These are phyloP conservation scores for Fusarium sp. DNA, from an alignment of 2,329 filamentous ascomycete species.

Conservation along the genomic window DNA sequence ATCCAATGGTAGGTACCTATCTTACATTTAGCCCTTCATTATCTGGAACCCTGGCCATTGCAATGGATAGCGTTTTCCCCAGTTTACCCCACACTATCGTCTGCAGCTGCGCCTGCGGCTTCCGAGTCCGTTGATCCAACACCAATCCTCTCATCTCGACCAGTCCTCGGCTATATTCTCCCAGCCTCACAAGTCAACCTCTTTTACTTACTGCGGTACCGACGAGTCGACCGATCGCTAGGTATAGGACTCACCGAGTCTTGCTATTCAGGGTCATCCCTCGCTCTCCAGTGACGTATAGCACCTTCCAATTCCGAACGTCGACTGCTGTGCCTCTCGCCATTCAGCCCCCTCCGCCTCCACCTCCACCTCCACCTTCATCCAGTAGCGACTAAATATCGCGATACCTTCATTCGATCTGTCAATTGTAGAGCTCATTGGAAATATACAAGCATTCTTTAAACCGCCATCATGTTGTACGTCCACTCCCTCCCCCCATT, in stretches of 20 bases:
- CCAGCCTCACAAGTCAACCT: slow-evolving; percentile 9
- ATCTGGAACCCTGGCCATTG: slow-evolving; percentile 16
- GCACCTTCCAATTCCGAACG: slow-evolving; percentile 19
- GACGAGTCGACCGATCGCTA: background rate
- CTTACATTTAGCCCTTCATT: background rate
- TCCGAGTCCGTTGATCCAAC: slow-evolving; percentile 24
- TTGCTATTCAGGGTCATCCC: background rate
- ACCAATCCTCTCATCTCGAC: background rate
- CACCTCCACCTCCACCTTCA: background rate
- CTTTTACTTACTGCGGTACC: background rate
- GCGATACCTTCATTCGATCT: slow-evolving; percentile 8
- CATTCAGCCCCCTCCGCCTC: slow-evolving; percentile 19
- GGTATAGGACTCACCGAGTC: background rate
- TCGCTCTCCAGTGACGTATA: background rate
- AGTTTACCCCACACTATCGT: slow-evolving; percentile 40
- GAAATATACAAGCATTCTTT: background rate
- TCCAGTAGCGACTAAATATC: slow-evolving; percentile 18
- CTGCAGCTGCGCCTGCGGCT: slow-evolving; percentile 14
- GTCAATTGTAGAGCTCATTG: background rate
- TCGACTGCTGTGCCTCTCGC: slow-evolving; percentile 26
- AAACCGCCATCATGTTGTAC: slow-evolving; percentile 40
- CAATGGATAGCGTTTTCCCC: slow-evolving; percentile 26
- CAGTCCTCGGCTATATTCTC: slow-evolving; percentile 26
- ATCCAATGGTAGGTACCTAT: background rate
- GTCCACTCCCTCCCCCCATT: slow-evolving; percentile 14